These are phyloP conservation scores for Gryganskiella cystojenkinii DNA, from an alignment of 192 early-diverging fungal species.

Conservation along the genomic window DNA sequence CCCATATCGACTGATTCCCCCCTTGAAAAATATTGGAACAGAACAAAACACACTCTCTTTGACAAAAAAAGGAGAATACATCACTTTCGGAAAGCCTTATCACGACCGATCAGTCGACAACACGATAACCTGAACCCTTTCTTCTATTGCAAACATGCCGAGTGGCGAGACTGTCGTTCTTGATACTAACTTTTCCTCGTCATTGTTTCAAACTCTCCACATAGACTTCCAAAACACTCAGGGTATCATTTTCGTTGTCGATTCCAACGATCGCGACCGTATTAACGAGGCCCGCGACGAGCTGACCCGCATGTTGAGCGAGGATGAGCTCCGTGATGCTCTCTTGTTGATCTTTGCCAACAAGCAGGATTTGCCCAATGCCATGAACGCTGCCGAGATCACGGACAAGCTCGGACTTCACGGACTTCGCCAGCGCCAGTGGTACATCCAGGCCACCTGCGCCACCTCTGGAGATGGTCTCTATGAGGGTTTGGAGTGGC, in stretches of 20 bases:
- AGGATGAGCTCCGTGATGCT: slow-evolving; percentile 94
- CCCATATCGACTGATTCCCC: too few species aligned
- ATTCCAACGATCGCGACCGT: slow-evolving; percentile 96
- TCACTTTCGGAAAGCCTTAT: too few species aligned
- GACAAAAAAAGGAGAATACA: too few species aligned
- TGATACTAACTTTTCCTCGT: too few species aligned
- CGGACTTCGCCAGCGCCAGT: slow-evolving; percentile 80
- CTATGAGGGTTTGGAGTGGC: slow-evolving; percentile 97
- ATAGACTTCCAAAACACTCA: slow-evolving; percentile 96
- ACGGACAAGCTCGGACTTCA: slow-evolving; percentile 93
- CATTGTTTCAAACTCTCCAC: too few species aligned
- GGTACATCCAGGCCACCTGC: slow-evolving; percentile 95
- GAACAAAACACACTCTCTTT: too few species aligned
- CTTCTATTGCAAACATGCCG: too few species aligned
- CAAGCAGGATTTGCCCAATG: slow-evolving; percentile 98
- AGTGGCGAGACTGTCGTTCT: too few species aligned
- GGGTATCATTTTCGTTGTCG: slow-evolving; percentile 97
- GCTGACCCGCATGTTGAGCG: slow-evolving; percentile 92
- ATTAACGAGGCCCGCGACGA: slow-evolving; percentile 92
- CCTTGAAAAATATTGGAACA: too few species aligned
- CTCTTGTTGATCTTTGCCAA: slow-evolving; percentile 95
- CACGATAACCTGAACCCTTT: too few species aligned
- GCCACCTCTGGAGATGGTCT: slow-evolving; percentile 95
- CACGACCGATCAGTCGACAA: too few species aligned
- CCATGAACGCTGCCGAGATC: slow-evolving; percentile 93